Conservation (phyloP, 257 asterid genomes). For the Solanum sparsipilum region DNA sequence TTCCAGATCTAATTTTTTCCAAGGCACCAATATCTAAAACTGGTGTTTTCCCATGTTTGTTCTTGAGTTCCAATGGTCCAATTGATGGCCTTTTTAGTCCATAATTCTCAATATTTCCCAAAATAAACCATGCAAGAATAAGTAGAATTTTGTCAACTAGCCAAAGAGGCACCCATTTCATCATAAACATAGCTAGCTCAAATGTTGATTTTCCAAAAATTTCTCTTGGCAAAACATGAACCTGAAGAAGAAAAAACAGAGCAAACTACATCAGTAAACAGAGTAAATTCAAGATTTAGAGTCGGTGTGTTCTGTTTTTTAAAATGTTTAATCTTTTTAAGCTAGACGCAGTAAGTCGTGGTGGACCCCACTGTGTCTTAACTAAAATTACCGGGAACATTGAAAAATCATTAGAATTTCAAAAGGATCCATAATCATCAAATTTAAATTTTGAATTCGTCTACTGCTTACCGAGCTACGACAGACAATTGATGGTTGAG, state of each 20-base stretch:
- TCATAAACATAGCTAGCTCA: conserved; percentile 53
- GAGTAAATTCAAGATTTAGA: not conserved
- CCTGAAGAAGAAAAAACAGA: conserved; percentile 28
- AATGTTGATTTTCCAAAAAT: conserved; percentile 64
- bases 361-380: not conserved
- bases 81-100: conserved; percentile 53
- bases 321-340: not conserved
- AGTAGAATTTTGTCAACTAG: conserved; percentile 65
- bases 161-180: conserved; percentile 78
- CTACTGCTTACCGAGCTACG: conserved; percentile 57
- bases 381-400: no score
- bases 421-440: not conserved
- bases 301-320: not conserved
- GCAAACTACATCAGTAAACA: not conserved
- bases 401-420: not conserved
- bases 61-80: conserved; percentile 72
- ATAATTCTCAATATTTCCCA: conserved; percentile 52
- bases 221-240: conserved; percentile 81
- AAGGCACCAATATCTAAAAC: conserved; percentile 77
- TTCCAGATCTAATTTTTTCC: conserved; percentile 46
- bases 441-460: not conserved
- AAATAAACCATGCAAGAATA: conserved; percentile 54
- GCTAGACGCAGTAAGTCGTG: not conserved
- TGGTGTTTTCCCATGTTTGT: conserved; percentile 65
- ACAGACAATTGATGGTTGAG: conserved; percentile 71